Conservation (phyloP, 202 grass and related monocot species). For the Carex arenaria region DNA sequence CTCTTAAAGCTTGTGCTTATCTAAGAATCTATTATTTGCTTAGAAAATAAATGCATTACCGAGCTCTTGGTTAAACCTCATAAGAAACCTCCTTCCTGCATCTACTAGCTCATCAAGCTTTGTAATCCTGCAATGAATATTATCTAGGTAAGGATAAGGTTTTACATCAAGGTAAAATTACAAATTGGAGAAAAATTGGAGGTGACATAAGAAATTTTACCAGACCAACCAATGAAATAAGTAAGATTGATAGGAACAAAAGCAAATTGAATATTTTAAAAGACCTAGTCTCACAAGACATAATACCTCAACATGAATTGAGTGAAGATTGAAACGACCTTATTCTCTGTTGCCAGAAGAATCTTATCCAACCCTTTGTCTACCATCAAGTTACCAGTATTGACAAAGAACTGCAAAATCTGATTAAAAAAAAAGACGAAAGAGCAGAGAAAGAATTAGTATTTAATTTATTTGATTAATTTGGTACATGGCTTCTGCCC, state of each 20-base stretch:
- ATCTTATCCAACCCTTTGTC: not conserved
- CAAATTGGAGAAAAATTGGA: not conserved
- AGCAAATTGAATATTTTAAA: not conserved
- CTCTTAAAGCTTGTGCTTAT: too few relatives aligned
- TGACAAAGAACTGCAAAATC: not conserved
- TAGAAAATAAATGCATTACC: constrained; percentile 20
- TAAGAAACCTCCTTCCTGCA: constrained; percentile 32
- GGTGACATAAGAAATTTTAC: not conserved
- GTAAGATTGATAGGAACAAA: not conserved
- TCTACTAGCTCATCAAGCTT: constrained; percentile 32
- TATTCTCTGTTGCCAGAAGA: not conserved
- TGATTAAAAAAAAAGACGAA: not conserved
- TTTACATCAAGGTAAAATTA: not conserved
- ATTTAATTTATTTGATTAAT: not conserved
- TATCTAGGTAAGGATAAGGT: not conserved
- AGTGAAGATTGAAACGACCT: constrained; percentile 3
- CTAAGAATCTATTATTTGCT: not conserved
- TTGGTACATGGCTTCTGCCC: not conserved
- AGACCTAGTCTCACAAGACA: not conserved
- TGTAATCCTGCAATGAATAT: constrained; percentile 10
- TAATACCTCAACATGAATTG: constrained; percentile 12
- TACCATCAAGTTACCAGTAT: not conserved
- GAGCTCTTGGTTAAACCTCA: constrained; percentile 15
- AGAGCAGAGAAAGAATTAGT: not conserved
- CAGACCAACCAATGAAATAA: not conserved